These are phyloP conservation scores for Aspergillus latus DNA, from an alignment of 2,329 filamentous ascomycete genomes.

Conservation along the genomic window DNA sequence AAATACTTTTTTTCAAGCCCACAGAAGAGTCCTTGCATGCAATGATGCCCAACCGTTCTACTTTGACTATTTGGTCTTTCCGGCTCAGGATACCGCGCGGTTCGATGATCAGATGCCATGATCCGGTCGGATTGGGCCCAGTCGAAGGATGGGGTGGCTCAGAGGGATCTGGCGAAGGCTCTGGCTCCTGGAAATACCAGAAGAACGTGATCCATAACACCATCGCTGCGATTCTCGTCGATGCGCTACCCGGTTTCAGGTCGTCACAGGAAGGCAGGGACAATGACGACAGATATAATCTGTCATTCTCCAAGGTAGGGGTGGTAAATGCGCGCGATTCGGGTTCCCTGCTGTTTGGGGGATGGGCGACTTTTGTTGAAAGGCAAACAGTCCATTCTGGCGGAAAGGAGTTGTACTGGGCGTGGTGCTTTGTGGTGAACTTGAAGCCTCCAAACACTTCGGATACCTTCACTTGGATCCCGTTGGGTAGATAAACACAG, in stretches of 20 bases:
- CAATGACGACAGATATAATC: slow-evolving; percentile 28
- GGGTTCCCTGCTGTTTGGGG: slow-evolving; percentile 1
- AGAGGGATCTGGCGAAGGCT: neutral
- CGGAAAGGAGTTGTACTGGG: neutral
- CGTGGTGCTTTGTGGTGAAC: neutral
- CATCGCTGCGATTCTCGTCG: slow-evolving; percentile 1
- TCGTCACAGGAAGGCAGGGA: slow-evolving; percentile 27
- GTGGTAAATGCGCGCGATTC: slow-evolving; percentile 10
- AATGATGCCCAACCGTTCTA: slow-evolving; percentile 1
- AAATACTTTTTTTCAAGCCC: neutral
- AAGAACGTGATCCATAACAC: slow-evolving; percentile 8
- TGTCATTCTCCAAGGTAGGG: slow-evolving; percentile 29
- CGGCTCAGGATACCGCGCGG: slow-evolving; percentile 2
- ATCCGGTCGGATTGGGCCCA: neutral
- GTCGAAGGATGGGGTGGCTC: neutral
- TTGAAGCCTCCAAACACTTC: slow-evolving; percentile 7
- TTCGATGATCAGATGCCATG: slow-evolving; percentile 1
- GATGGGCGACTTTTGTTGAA: neutral
- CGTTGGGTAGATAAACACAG: slow-evolving; percentile 1
- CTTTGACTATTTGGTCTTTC: slow-evolving; percentile 1
- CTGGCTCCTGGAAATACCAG: slow-evolving; percentile 8
- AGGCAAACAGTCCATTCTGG: slow-evolving; percentile 7
- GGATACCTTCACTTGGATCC: slow-evolving; percentile 1
- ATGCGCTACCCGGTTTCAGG: slow-evolving; percentile 22
- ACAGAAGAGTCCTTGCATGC: neutral